Evolutionary conservation across 495 filamentous ascomycete genomes (phyloP), one percentile per base, ranked within the genome.

Genomic region (Aspergillus kassunensis): DNA sequence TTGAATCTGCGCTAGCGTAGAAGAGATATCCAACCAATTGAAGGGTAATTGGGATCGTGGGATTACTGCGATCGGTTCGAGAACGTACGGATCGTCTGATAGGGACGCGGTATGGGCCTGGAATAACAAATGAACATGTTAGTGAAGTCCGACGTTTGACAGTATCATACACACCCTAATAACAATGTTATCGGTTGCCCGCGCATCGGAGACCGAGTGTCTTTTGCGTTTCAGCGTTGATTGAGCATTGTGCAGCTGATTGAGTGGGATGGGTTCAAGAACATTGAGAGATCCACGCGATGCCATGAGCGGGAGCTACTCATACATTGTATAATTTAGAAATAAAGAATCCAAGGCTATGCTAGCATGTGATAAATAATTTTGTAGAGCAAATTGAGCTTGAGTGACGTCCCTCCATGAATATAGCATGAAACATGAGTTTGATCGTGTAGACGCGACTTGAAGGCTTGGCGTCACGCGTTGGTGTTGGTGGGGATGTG

Each of bases 31-130:
- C 25, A 87, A 75, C 60, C 75, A 80, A 2, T 80, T 79, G 21
- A 89, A 62, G 6, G 80, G 79, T 4, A 89, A 60, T 44, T 73
- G 65, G 27, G 80, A 77, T 55, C 84, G 83, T 16, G 83, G 81
- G 0, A 89, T 64, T 16, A 82, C 66, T 55, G 82, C 74, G 42
- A 87, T 67, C 6, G 84, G 84, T 35, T 80, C 71, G 24, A 87
- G 69, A 35, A 76, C 75, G 37, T 81, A 76, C 11, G 83, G 80
- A 54, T 81, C 80, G n/a, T 78, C 65, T 6, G 75, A 74, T 39
- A 80, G 58, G 29, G 73, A 80, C 15, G 78, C 72, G 20, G 81
- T 78, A 54, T 84, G 77, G 35, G 82, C 76, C 85, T 87, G 56
- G 13, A 21, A 27, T 27, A 9, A 19, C 49, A 34, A 16, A 25